phyloP scores from a whole-genome alignment of 2,329 filamentous ascomycete species.

The Ophiostoma australiae region DNA sequence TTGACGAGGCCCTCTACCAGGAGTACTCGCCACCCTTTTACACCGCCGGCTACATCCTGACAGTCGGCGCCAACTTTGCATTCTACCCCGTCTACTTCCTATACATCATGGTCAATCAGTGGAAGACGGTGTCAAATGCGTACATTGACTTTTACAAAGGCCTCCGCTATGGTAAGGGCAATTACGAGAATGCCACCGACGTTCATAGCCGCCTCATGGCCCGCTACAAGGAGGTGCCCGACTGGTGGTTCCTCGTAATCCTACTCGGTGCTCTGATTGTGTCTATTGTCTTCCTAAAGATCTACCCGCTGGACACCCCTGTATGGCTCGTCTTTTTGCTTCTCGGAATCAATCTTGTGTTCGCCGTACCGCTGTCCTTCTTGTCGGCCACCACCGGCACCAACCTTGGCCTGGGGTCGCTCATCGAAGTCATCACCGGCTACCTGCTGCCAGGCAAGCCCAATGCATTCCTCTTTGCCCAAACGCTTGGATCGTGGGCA shows the following conservation, averaged over 20 bases:
- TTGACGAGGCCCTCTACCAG: slow-evolving; percentile 57
- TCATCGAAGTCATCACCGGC: slow-evolving; percentile 43
- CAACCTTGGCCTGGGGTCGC: slow-evolving; percentile 39
- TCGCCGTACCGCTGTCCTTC: slow-evolving; percentile 38
- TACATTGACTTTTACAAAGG: slow-evolving; percentile 34
- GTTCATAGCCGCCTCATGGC: slow-evolving; percentile 59
- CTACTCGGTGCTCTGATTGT: slow-evolving; percentile 51
- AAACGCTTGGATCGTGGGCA: slow-evolving; percentile 40
- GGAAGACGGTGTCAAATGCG: slow-evolving; percentile 43
- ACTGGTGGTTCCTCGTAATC: slow-evolving; percentile 54
- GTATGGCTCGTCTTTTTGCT: slow-evolving; percentile 41
- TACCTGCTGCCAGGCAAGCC: slow-evolving; percentile 33
- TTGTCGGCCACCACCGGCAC: slow-evolving; percentile 42
- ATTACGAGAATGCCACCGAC: slow-evolving; percentile 49
- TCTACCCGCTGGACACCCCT: slow-evolving; percentile 53
- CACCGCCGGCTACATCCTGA: slow-evolving; percentile 55
- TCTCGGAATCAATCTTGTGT: slow-evolving; percentile 39
- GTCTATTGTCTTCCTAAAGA: slow-evolving; percentile 49
- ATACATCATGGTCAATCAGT: slow-evolving; percentile 53
- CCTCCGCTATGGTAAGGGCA: slow-evolving; percentile 50
- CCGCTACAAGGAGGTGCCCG: slow-evolving; percentile 54
- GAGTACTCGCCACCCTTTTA: slow-evolving; percentile 63
- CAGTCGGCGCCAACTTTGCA: slow-evolving; percentile 53
- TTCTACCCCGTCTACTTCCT: slow-evolving; percentile 57
- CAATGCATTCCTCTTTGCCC: slow-evolving; percentile 39